Evolutionary conservation across 306 rosid species (phyloP), one percentile per base, ranked within the genome.

Genomic region (Castanopsis chinensis): DNA sequence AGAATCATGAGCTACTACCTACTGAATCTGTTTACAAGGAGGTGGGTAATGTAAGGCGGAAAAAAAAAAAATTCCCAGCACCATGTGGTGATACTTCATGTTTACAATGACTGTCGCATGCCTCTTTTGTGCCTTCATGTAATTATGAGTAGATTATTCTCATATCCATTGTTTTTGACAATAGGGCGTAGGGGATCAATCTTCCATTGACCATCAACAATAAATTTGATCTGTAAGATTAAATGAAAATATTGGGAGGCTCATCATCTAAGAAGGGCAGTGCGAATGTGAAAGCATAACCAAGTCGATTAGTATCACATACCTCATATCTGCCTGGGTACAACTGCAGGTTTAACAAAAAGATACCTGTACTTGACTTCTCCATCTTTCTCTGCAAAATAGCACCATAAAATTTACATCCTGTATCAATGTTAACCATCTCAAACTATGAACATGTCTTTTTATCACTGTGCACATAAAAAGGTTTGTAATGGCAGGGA

Each of bases 281-380:
- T 33, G 69, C 3, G 1, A 33, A 65, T 53, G 33, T 37, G 3
- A 59, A 52, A 41, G 43, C 43, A 28, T 3, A 70, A 67, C 68
- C 45, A 53, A 71, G 73, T 37, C 6, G 67, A 52, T 37, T 63
- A 32, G 41, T 60, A 33, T 71, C 43, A 73, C 89, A 13, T 73
- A 92, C 99, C 96, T 96, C 98, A 2, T 96, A 96, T 86, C 61
- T 90, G 80, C 99, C 98, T 5, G 99, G 99, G 84, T 93, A 96
- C 87, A 96, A 75, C 85, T 89, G 85, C 76, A 96, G 88, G 86
- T 13, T 45, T 83, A 85, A 3, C 37, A 94, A 86, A 88, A 96
- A 93, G 73, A 93, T 49, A 70, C 99, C 98, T 18, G 86, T 61
- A 54, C 79, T 71, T 17, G 90, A 89, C 81, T 75, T 87, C 78